Evolutionary conservation across 768 basidiomycete species (phyloP), one percentile per base, ranked within the genome.

Genomic region (Cyathus striatus): DNA sequence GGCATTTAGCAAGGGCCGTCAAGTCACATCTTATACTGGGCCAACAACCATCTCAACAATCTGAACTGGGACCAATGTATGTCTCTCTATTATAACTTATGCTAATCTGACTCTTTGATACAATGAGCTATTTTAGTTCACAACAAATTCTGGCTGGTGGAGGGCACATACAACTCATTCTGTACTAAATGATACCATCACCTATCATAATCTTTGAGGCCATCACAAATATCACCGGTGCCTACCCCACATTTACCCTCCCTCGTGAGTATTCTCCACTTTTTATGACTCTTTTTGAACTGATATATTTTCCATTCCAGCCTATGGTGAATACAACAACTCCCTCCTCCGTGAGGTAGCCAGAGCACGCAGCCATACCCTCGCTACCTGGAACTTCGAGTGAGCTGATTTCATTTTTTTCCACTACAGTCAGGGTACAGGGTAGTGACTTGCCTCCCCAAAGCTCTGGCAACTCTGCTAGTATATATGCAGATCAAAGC

Each of bases 11-110:
- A 53, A 59, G 16, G 73, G 73, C 5, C 71, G 73, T 46, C 64
- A 69, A 51, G 50, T 75, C 38, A 71, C 59, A 4, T 72, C 72
- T n/a, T 73, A 76, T 48, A 73, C 72, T 76, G 74, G 74, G 47
- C 53, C 10, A 73, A 76, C 45, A 45, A 49, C 9, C 57, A 72
- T 45, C 55, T 75, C 1, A 57, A 59, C 6, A 61, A 47, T 2
- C 52, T 74, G 24, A 52, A 55, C 17, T 55, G 52, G 51, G 55
- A 61, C 44, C 49, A 63, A 43, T 52, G 66, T 66, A 48, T 20
- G 54, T 50, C 23, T 12, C 18, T 21, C 17, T 10, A 38, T 20
- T 17, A 1, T 22, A 17, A 10, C 32, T 6, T 17, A 4, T 24
- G 6, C n/a, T 7, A 3, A 39, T 16, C 23, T n/a, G n/a, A 38